phyloP scores from a whole-genome alignment of 257 asterid genomes.

The Catharanthus roseus region DNA sequence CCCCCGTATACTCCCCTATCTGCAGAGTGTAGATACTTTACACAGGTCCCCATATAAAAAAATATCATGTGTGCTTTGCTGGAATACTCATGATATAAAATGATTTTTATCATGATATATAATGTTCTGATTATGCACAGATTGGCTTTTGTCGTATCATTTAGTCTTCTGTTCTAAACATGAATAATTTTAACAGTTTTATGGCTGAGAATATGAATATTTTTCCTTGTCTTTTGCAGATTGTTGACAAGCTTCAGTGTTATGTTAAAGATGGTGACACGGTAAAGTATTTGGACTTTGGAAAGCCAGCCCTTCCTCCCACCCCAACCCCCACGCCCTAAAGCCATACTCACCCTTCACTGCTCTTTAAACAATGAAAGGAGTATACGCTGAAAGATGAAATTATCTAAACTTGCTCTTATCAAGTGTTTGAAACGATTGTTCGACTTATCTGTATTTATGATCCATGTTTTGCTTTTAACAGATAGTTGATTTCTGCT shows the following conservation, averaged over 20 bases:
- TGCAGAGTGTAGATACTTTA: not conserved
- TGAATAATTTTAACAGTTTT: not conserved
- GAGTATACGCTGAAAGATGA: not conserved
- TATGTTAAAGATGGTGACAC: slow-evolving; percentile 77
- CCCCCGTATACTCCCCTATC: not conserved
- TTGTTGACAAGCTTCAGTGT: slow-evolving; percentile 70
- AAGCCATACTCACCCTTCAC: not conserved
- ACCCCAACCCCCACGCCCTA: not conserved
- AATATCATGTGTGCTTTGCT: not conserved
- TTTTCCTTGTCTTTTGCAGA: slow-evolving; percentile 54
- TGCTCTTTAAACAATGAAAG: not conserved
- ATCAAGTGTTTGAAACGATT: not conserved
- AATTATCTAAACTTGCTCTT: not conserved
- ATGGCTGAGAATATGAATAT: slow-evolving; percentile 13
- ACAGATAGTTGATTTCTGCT: slow-evolving; percentile 92
- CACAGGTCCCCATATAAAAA: not conserved
- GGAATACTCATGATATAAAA: too few relatives aligned
- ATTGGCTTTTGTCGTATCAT: not conserved
- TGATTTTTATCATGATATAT: too few relatives aligned
- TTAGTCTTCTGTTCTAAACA: not conserved
- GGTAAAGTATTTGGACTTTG: slow-evolving; percentile 37
- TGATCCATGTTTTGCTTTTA: slow-evolving; percentile 20
- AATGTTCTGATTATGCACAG: not conserved
- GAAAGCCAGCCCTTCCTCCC: not conserved
- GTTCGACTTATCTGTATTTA: not conserved